These are phyloP conservation scores for Kwoniella europaea DNA, from an alignment of 768 basidiomycete species.

Conservation along the genomic window DNA sequence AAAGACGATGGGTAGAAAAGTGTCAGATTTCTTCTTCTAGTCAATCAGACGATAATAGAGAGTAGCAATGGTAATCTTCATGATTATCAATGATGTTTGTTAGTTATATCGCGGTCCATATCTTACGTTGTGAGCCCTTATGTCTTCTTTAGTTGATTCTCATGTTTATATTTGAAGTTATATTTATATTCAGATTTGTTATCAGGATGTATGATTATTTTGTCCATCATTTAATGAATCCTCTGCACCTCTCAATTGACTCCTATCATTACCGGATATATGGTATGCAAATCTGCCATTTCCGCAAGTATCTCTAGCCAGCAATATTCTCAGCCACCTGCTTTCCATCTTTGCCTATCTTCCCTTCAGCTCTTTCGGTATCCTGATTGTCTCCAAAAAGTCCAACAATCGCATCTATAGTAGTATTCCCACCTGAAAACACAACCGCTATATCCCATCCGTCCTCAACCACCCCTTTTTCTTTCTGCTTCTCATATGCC, in stretches of 20 bases:
- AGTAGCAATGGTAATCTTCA: too few species aligned
- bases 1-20: slow-evolving; percentile 13
- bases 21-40: slow-evolving; percentile 24
- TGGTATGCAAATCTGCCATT: too few species aligned
- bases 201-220: too few species aligned
- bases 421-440: slow-evolving; percentile 40
- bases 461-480: slow-evolving; percentile 8
- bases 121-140: too few species aligned
- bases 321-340: slow-evolving; percentile 33
- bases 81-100: too few species aligned
- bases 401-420: slow-evolving; percentile 33
- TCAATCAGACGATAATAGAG: background rate
- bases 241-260: too few species aligned
- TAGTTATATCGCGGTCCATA: too few species aligned
- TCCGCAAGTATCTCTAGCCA: slow-evolving; percentile 16
- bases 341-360: slow-evolving; percentile 27
- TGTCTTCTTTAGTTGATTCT: too few species aligned
- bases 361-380: slow-evolving; percentile 29
- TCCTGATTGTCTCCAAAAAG: slow-evolving; percentile 25
- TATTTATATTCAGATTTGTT: too few species aligned
- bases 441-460: slow-evolving; percentile 37
- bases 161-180: too few species aligned
- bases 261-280: too few species aligned
- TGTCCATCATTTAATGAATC: too few species aligned
- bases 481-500: slow-evolving; percentile 26